These are phyloP conservation scores for Leccinum truebloodii DNA, from an alignment of 768 basidiomycete species.

Conservation along the genomic window DNA sequence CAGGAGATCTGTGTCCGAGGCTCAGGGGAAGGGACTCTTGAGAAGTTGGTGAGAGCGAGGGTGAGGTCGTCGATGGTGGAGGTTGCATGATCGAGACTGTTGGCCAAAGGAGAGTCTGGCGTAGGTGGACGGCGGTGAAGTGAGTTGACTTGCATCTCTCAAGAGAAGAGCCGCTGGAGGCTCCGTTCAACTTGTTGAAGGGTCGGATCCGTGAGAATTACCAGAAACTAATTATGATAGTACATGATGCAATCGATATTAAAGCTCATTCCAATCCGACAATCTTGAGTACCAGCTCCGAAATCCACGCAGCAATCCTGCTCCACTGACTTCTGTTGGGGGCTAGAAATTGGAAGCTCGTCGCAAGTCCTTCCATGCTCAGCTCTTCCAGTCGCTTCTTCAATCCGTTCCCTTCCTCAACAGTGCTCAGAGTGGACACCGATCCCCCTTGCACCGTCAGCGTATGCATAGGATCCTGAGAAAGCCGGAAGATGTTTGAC, in stretches of 20 bases:
- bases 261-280: conserved; percentile 39
- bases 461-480: conserved; percentile 53
- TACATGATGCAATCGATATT: conserved; percentile 16
- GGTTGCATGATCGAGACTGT: conserved; percentile 52
- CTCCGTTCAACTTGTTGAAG: too few species aligned
- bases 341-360: conserved; percentile 69
- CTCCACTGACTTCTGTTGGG: conserved; percentile 54
- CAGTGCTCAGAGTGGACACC: conserved; percentile 61
- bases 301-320: conserved; percentile 76
- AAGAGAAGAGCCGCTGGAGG: background rate
- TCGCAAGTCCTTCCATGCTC: conserved; percentile 74
- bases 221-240: conserved; percentile 4
- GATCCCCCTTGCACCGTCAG: conserved; percentile 49
- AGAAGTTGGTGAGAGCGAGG: conserved; percentile 67
- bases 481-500: conserved; percentile 74
- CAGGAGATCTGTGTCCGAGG: conserved; percentile 53
- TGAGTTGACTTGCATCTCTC: conserved; percentile 25
- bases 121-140: conserved; percentile 40
- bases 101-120: conserved; percentile 52
- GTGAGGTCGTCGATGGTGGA: conserved; percentile 81
- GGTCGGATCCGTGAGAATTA: conserved; percentile 20
- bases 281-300: conserved; percentile 55
- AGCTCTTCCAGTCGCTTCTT: conserved; percentile 64
- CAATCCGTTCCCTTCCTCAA: conserved; percentile 53
- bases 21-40: conserved; percentile 75